Evolutionary conservation across 2,329 filamentous ascomycete genomes (phyloP), one percentile per base, ranked within the genome.

Genomic region (Trichoderma atroviride): DNA sequence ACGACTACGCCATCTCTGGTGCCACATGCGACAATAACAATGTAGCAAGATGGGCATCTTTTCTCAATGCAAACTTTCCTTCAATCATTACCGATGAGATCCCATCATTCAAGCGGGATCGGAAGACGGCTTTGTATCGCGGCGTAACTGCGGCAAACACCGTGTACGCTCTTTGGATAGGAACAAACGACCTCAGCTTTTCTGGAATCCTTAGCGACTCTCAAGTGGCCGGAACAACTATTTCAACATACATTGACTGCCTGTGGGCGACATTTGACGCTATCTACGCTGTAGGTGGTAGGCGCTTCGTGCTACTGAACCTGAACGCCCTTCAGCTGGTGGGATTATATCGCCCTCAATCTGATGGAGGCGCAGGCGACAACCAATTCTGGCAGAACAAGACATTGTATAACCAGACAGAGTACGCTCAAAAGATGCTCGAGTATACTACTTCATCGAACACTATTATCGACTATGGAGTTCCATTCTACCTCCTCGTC

Each of bases 141-240:
- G 74, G 82, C 72, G 79, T 83, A 53, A 83, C 81, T 2, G 74
- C 84, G 1, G 79, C 86, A 35, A 88, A 89, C 71, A 92, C 91
- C 0, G 88, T 92, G 2, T 94, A 93, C 75, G 84, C 88, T 0
- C 85, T 94, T 66, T 94, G 91, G 91, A 93, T 94, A 74, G 92
- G 92, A 4, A 93, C 91, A 31, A 95, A 95, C 76, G 92, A 95
- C 75, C 81, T 95, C 13, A 91, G 92, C 29, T 83, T 82, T 68
- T 79, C 83, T 61, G 90, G 86, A 11, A 90, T 94, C 76, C 78
- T 94, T 37, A 88, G 85, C 4, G 90, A 93, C 76, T 84, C 83
- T 24, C 89, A 93, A 76, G 78, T 84, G 4, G 74, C 81, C 0
- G 86, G 85, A 16, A 88, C 87, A 29, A 89, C 86, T 2, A 83